These are phyloP conservation scores for Peterozyma toletana DNA, from an alignment of 805 yeast genomes.

Conservation along the genomic window DNA sequence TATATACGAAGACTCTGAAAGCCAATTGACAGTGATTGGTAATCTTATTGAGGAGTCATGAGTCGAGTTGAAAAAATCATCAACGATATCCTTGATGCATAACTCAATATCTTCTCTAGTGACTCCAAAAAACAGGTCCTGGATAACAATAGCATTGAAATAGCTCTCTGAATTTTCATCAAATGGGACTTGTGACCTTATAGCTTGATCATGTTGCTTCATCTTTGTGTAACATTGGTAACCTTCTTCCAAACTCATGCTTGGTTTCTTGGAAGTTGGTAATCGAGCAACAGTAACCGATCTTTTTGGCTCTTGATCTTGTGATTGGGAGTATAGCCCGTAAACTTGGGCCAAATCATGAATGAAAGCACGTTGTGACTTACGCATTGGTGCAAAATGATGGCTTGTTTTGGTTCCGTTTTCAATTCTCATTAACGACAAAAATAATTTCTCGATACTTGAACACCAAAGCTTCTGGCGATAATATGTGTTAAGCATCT, in stretches of 20 bases:
- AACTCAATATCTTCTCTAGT: slow-evolving; percentile 36
- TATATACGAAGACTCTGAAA: slow-evolving; percentile 32
- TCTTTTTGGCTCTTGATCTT: slow-evolving; percentile 75
- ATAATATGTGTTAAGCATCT: slow-evolving; percentile 36
- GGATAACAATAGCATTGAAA: slow-evolving; percentile 49
- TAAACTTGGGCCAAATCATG: slow-evolving; percentile 60
- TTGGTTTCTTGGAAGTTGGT: slow-evolving; percentile 29
- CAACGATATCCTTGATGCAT: slow-evolving; percentile 18
- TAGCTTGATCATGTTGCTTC: slow-evolving; percentile 15
- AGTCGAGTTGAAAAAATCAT: slow-evolving; percentile 17
- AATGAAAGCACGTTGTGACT: slow-evolving; percentile 62
- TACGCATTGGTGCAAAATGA: slow-evolving; percentile 70
- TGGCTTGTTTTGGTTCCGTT: slow-evolving; percentile 27
- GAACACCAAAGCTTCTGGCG: slow-evolving; percentile 65
- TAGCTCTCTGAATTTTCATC: slow-evolving; percentile 16
- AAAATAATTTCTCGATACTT: slow-evolving; percentile 48
- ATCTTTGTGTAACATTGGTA: slow-evolving; percentile 24
- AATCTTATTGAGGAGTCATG: slow-evolving; percentile 12
- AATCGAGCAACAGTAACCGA: slow-evolving; percentile 53
- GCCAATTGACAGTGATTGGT: slow-evolving; percentile 27
- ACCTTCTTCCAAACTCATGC: slow-evolving; percentile 37
- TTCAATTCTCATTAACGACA: slow-evolving; percentile 37
- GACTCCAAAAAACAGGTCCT: slow-evolving; percentile 46
- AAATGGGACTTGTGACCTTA: slow-evolving; percentile 10
- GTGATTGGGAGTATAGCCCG: slow-evolving; percentile 60